Evolutionary conservation across 2,329 filamentous ascomycete genomes (phyloP).

Genomic region (Stagonosporopsis tanaceti): DNA sequence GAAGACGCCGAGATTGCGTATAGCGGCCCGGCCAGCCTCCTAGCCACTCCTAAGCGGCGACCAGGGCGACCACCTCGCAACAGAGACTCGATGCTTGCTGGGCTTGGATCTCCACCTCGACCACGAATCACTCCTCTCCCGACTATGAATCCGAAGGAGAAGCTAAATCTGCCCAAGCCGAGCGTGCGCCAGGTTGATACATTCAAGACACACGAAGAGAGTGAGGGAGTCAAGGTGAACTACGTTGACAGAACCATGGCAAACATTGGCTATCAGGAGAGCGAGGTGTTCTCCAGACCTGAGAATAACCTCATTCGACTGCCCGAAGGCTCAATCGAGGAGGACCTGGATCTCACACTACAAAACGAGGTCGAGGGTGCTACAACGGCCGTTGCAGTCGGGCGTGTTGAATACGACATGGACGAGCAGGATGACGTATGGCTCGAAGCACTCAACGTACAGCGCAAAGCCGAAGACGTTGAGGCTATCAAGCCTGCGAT

Average conservation of each 20-base stretch:
- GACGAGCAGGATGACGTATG: conserved; percentile 98
- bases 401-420: conserved; percentile 98
- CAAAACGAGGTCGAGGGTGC: conserved; percentile 68
- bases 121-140: conserved; percentile 77
- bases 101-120: conserved; percentile 66
- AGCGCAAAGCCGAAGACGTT: conserved; percentile 75
- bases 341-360: conserved; percentile 66
- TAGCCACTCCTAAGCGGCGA: conserved; percentile 60
- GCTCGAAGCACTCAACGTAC: conserved; percentile 83
- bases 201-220: conserved; percentile 83
- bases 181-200: conserved; percentile 79
- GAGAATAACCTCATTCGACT: conserved; percentile 74
- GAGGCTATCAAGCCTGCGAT: conserved; percentile 90
- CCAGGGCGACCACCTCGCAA: conserved; percentile 72
- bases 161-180: conserved; percentile 77
- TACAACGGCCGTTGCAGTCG: conserved; percentile 62
- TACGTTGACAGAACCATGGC: conserved; percentile 98
- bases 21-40: conserved; percentile 17
- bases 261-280: conserved; percentile 94
- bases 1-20: conserved; percentile 30
- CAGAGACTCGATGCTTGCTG: conserved; percentile 66
- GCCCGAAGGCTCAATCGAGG: conserved; percentile 68
- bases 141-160: conserved; percentile 81
- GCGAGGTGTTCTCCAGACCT: conserved; percentile 83
- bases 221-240: conserved; percentile 82